A percentile compares a stretch with the other conserved stretches of the same genome.
phyloP scores from a whole-genome alignment of 2,329 filamentous ascomycete species.

The Teratosphaeria destructans region DNA sequence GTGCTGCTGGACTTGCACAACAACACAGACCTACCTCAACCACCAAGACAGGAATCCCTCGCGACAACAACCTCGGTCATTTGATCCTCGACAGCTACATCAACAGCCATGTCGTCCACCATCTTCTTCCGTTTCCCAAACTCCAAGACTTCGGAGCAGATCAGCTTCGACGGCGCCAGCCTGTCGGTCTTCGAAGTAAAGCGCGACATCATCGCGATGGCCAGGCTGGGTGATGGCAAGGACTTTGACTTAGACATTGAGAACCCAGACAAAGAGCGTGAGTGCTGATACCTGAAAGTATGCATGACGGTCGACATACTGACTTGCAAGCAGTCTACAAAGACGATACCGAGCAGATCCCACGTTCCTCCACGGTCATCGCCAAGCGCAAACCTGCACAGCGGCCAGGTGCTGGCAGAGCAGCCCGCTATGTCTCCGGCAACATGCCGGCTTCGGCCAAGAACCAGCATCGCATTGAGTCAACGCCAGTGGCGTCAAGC shows the following conservation, averaged over 20 bases:
- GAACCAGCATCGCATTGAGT: conserved; percentile 60
- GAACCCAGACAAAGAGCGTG: conserved; percentile 57
- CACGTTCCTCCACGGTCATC: conserved; percentile 86
- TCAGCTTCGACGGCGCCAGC: conserved; percentile 93
- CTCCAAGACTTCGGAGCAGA: conserved; percentile 85
- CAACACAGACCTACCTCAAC: background rate
- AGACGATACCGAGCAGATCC: conserved; percentile 95
- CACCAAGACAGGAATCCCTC: background rate
- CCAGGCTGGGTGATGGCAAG: conserved; percentile 84
- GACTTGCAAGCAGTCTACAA: conserved; percentile 61
- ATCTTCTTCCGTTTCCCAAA: conserved; percentile 99
- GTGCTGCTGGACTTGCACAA: conserved; percentile 1
- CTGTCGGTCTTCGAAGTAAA: conserved; percentile 98
- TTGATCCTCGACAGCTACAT: conserved; percentile 6
- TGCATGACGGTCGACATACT: conserved; percentile 11
- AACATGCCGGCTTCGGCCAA: conserved; percentile 88
- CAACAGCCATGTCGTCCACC: conserved; percentile 71
- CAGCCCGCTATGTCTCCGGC: conserved; percentile 88
- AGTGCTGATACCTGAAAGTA: background rate
- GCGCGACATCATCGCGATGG: conserved; percentile 93
- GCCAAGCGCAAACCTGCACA: conserved; percentile 75
- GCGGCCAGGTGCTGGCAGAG: conserved; percentile 77
- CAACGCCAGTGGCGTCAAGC: conserved; percentile 43
- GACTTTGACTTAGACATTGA: conserved; percentile 95
- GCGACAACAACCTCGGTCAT: background rate